Evolutionary conservation across 495 filamentous ascomycete genomes (phyloP).

Genomic region (Podospora bellae-mahoneyi): DNA sequence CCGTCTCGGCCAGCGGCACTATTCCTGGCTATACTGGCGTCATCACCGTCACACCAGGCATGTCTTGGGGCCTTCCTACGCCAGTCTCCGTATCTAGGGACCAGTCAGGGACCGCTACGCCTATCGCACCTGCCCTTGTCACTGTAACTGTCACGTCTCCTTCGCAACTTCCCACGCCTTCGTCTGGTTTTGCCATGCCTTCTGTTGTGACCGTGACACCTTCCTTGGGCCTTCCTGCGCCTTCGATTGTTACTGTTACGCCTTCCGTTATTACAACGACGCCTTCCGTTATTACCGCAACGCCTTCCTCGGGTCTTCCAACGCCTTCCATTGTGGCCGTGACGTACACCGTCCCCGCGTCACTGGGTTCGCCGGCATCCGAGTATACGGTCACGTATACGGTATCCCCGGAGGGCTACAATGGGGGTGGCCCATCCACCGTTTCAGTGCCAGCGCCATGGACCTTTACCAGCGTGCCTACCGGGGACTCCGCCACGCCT

Average conservation of each 20-base stretch:
- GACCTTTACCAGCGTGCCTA: background rate
- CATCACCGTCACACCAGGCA: constrained; percentile 1
- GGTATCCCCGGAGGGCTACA: background rate
- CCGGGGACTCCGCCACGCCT: background rate
- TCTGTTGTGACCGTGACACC: background rate
- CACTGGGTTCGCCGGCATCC: background rate
- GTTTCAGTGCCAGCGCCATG: background rate
- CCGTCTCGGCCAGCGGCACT: background rate
- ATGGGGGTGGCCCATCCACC: background rate
- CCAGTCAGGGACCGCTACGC: background rate
- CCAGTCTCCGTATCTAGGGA: background rate
- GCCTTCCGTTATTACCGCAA: background rate
- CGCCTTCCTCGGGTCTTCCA: background rate
- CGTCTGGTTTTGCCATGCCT: too few relatives aligned
- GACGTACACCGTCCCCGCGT: background rate
- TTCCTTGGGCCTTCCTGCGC: background rate
- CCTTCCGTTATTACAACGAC: background rate
- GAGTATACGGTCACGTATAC: background rate
- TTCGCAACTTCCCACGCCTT: background rate
- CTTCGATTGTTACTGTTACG: background rate
- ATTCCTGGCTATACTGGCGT: constrained; percentile 1
- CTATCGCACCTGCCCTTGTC: background rate
- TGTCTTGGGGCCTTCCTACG: background rate
- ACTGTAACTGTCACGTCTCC: background rate
- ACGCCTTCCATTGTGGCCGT: background rate